Evolutionary conservation across 345 rosid species (phyloP).

Genomic region (Psidium guajava): DNA sequence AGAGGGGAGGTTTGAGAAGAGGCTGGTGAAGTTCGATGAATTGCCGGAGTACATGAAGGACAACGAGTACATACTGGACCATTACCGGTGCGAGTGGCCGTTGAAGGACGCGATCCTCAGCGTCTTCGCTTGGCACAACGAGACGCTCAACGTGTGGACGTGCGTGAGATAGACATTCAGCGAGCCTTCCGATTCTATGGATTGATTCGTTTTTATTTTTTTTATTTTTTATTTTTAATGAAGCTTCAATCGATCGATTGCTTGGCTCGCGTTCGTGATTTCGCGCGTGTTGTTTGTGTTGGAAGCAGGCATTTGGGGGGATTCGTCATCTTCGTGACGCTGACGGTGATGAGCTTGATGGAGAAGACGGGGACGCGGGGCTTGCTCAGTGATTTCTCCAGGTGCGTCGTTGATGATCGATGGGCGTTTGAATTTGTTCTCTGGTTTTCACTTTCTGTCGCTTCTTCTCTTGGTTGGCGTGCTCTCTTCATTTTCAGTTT

Average conservation of each 20-base stretch:
- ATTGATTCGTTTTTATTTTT: background rate
- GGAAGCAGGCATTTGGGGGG: conserved; percentile 65
- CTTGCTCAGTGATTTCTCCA: conserved; percentile 33
- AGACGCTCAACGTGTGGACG: conserved; percentile 96
- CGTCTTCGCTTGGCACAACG: conserved; percentile 83
- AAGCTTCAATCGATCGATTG: background rate
- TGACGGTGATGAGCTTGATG: conserved; percentile 52
- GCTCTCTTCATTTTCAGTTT: background rate
- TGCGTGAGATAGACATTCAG: conserved; percentile 14
- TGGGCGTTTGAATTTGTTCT: background rate
- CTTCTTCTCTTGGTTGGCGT: background rate
- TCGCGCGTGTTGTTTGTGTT: background rate
- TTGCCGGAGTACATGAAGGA: conserved; percentile 77
- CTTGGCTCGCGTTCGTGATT: background rate
- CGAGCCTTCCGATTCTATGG: background rate
- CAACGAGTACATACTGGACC: conserved; percentile 77
- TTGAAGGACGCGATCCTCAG: conserved; percentile 63
- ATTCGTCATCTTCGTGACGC: conserved; percentile 50
- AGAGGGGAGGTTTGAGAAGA: conserved; percentile 26
- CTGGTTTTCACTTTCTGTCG: background rate
- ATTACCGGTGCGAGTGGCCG: conserved; percentile 95
- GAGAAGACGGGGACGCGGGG: conserved; percentile 47
- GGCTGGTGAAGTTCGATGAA: conserved; percentile 59
- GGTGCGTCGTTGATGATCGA: conserved; percentile 15
- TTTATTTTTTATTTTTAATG: too few species aligned